Evolutionary conservation across 2,329 filamentous ascomycete species (phyloP), one percentile per base, ranked within the genome.

Genomic region (Xylariales sp.): DNA sequence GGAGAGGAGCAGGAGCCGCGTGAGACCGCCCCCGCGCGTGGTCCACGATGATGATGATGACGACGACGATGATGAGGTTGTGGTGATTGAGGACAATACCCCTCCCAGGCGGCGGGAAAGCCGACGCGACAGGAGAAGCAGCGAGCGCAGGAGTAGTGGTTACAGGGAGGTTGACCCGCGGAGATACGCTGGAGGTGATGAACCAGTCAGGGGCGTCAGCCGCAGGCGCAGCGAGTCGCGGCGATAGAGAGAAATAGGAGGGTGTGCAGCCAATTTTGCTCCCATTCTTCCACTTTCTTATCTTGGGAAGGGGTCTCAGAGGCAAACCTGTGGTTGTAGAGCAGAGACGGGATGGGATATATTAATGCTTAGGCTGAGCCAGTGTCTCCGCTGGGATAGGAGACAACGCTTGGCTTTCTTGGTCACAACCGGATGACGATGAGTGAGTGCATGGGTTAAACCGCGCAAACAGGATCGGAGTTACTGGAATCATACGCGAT

Each of bases 41-140:
- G 48, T 52, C 6, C 48, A 47, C 21, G 43, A 53, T 36, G 45
- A 53, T 20, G 56, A 59, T 10, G 53, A 57, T 30, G 66, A 71
- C n/a, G 45, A 49, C 40, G 45, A 53, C 21, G 56, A 59, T 10
- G 53, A 57, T 30, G 66, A 71, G 56, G 56, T 63, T 13, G 45
- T 65, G 3, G 60, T 65, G 8, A 47, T 61, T 24, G 61, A 63
- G 47, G 61, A 64, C 36, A 50, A 56, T 29, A 51, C 48, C 18
- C 53, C 58, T 34, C 53, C 59, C 19, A 47, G 52, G 24, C 45
- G 52, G 40, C 41, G 49, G 20, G 51, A 52, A 33, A 58, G 56
- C 33, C 46, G 47, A 33, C 34, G 49, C 25, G 44, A 46, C 30
- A 45, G 50, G 20, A 41, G 46, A 27, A 46, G 48, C 38, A 47